Conservation (phyloP, 2,329 filamentous ascomycete species). For the Sporothrix brunneoviolacea region DNA sequence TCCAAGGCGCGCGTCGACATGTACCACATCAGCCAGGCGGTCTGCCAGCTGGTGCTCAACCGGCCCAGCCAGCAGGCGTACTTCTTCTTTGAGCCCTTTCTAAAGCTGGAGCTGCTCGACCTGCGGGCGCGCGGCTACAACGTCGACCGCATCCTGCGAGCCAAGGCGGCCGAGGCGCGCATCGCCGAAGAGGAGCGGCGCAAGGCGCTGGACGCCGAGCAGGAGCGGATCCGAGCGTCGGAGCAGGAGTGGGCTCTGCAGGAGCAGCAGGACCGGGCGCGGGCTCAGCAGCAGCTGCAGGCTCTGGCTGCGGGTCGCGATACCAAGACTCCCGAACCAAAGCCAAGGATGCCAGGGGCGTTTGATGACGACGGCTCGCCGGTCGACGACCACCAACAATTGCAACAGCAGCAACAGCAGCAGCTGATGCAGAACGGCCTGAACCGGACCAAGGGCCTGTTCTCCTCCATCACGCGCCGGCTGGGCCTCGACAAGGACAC, state of each 20-base stretch:
- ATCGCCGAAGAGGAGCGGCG: constrained; percentile 78
- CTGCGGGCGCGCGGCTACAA: constrained; percentile 89
- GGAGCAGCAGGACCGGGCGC: constrained; percentile 32
- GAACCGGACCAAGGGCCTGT: constrained; percentile 42
- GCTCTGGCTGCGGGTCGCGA: constrained; percentile 32
- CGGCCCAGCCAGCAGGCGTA: constrained; percentile 84
- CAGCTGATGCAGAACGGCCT: neutral
- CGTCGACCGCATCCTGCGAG: constrained; percentile 84
- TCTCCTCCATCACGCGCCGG: constrained; percentile 60
- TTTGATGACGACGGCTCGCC: constrained; percentile 59
- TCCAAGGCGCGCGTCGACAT: constrained; percentile 61
- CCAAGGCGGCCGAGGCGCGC: constrained; percentile 79
- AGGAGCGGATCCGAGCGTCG: constrained; percentile 55
- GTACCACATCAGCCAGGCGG: constrained; percentile 84
- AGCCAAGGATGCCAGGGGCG: constrained; percentile 60
- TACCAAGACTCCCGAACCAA: constrained; percentile 35
- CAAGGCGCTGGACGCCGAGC: constrained; percentile 66
- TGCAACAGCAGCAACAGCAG: constrained; percentile 17
- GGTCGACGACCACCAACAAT: constrained; percentile 22
- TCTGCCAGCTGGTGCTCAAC: constrained; percentile 73
- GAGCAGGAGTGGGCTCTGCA: constrained; percentile 43
- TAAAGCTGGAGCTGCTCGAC: constrained; percentile 76
- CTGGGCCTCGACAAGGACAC: constrained; percentile 56
- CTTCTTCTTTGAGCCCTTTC: constrained; percentile 82
- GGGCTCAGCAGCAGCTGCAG: constrained; percentile 18